These are phyloP conservation scores for Globisporangium radiosum DNA, from an alignment of 352 stramenopile species.

Conservation along the genomic window DNA sequence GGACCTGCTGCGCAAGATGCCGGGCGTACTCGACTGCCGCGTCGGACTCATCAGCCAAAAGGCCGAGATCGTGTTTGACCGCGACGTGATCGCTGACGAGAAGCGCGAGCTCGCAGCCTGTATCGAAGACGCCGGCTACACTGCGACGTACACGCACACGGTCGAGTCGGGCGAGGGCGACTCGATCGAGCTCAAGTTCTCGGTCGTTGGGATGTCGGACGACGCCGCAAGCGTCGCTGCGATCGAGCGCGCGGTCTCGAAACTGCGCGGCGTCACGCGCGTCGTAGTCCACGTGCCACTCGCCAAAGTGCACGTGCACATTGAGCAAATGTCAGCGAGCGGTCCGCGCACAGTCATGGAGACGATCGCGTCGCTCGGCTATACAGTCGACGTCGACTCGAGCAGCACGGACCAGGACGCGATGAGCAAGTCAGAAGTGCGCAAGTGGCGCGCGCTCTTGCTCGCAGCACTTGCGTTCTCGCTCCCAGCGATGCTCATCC, in stretches of 20 bases:
- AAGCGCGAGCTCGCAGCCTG: conserved; percentile 35
- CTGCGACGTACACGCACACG: conserved; percentile 66
- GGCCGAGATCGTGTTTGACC: conserved; percentile 78
- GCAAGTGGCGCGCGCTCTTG: conserved; percentile 71
- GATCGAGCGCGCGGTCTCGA: conserved; percentile 56
- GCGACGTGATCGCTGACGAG: conserved; percentile 55
- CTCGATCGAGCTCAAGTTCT: conserved; percentile 77
- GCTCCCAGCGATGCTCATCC: conserved; percentile 76
- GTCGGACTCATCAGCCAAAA: conserved; percentile 85
- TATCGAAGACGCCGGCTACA: conserved; percentile 76
- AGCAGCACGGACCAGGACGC: conserved; percentile 54
- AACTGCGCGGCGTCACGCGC: conserved; percentile 66
- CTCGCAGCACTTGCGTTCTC: conserved; percentile 77
- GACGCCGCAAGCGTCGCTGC: conserved; percentile 53
- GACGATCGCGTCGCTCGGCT: conserved; percentile 61
- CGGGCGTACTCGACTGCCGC: conserved; percentile 68
- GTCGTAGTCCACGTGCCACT: conserved; percentile 56
- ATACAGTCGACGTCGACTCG: conserved; percentile 43
- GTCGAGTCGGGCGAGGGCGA: conserved; percentile 73
- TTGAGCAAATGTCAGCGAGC: conserved; percentile 72
- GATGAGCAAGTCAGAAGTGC: conserved; percentile 61
- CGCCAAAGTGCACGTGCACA: conserved; percentile 70
- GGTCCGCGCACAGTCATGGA: conserved; percentile 67
- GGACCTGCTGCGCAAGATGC: conserved; percentile 53
- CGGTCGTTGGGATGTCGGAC: conserved; percentile 59